A percentile compares a stretch with the other conserved stretches of the same genome.
Evolutionary conservation across 768 basidiomycete species (phyloP).

Genomic region (Boletus vermiculosoides): DNA sequence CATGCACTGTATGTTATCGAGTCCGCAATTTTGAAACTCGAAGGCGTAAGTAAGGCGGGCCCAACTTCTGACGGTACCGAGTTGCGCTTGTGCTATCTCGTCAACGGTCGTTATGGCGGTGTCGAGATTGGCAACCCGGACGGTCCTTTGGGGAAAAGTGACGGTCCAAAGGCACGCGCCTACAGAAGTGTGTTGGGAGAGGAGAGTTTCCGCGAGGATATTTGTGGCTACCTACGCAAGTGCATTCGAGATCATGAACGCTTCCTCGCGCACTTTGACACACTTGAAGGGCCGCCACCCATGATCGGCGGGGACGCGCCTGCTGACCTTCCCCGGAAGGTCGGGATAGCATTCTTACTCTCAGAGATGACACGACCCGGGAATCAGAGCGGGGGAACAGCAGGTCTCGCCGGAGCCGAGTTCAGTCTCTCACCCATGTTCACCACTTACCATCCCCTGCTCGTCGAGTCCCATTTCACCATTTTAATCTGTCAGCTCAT

Average conservation of each 20-base stretch:
- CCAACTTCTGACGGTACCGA: constrained; percentile 65
- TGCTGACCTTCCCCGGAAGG: constrained; percentile 47
- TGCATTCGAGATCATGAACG: constrained; percentile 82
- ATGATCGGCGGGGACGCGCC: constrained; percentile 15
- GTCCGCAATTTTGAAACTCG: constrained; percentile 63
- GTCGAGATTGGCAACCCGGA: constrained; percentile 81
- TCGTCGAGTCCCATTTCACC: constrained; percentile 85
- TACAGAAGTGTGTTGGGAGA: constrained; percentile 63
- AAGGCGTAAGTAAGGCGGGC: constrained; percentile 59
- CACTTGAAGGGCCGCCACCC: constrained; percentile 48
- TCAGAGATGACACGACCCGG: constrained; percentile 69
- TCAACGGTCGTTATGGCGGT: constrained; percentile 77
- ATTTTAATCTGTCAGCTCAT: constrained; percentile 73
- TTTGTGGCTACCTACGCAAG: constrained; percentile 63
- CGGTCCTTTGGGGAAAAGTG: constrained; percentile 64
- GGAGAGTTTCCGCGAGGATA: constrained; percentile 55
- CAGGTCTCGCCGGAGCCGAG: constrained; percentile 40
- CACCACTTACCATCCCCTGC: constrained; percentile 88
- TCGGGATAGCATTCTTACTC: constrained; percentile 66
- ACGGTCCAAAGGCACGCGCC: constrained; percentile 58
- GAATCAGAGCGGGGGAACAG: constrained; percentile 38
- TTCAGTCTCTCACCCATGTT: constrained; percentile 51
- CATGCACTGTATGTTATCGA: constrained; percentile 78
- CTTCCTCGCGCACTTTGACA: constrained; percentile 81
- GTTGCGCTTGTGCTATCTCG: constrained; percentile 71